Evolutionary conservation across 805 yeast species (phyloP), one percentile per base, ranked within the genome.

Genomic region (Metschnikowia arizonensis): DNA sequence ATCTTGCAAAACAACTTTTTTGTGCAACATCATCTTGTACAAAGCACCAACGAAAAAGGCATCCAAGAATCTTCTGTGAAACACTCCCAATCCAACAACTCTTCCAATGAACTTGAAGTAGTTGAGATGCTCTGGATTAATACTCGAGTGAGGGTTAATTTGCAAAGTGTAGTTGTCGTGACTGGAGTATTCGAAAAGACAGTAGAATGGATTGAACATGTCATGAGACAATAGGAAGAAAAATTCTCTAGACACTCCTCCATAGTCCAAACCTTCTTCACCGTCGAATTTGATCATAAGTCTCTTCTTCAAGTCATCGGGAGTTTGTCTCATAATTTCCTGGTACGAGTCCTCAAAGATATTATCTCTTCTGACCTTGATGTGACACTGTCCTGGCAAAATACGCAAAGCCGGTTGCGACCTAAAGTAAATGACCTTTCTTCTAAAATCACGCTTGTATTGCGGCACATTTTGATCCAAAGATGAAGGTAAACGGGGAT

Each of bases 251-350:
- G 97, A 88, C 51, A 93, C 98, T 64, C 99, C 99, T 77, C 99
- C 99, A 64, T 93, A 93, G 74, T 93, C 99, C 59, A 93, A 79
- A 67, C 99, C 99, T 74, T 93, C 99, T 73, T 93, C 99, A 50
- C 99, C 99, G 58, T 93, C 99, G 61, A 93, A 93, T 65, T 91
- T 89, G 68, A 93, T 93, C 99, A 93, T 93, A 52, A 93, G 74
- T 64, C 99, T 79, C 75, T 93, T 93, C 79, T 93, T 95, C 70
- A 93, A 78, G 64, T 93, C 99, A 67, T 90, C 97, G 15, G 99
- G 98, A 2, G 97, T 84, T 73, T 93, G 99, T 68, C 99, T 84
- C 99, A 93, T 93, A 45, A 93, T 83, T 66, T 93, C 99, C 67
- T 95, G 97, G 66, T 90, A 93, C 29, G 97, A 88, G 68, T 93